phyloP scores from a whole-genome alignment of 169 alveolate genomes.

The Amoebophrya sp. region DNA sequence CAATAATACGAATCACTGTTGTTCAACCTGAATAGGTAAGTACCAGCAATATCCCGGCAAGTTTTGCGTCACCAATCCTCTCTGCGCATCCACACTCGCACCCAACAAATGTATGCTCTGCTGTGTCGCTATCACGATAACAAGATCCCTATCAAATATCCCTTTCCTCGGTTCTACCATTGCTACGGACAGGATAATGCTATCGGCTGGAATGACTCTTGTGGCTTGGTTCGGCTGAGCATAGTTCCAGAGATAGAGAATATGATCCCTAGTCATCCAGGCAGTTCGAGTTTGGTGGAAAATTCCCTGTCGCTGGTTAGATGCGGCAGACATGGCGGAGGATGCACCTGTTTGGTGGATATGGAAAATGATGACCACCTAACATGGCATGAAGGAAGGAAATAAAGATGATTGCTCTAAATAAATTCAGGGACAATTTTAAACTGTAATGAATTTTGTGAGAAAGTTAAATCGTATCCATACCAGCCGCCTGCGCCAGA shows the following conservation, averaged over 20 bases:
- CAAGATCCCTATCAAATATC: background rate
- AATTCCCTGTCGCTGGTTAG: background rate
- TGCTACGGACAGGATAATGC: background rate
- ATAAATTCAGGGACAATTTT: too few relatives aligned
- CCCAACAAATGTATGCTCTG: background rate
- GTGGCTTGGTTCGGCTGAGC: too few relatives aligned
- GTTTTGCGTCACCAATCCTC: background rate
- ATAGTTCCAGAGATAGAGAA: background rate
- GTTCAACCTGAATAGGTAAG: too few relatives aligned
- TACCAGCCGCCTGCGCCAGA: background rate
- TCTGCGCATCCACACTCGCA: background rate
- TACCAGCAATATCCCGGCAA: background rate
- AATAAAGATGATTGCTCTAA: too few relatives aligned
- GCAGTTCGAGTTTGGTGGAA: background rate
- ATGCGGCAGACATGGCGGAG: background rate
- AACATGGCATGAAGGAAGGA: too few relatives aligned
- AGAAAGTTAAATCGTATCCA: background rate
- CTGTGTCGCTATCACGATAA: conserved; percentile 9
- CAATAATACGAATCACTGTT: too few relatives aligned
- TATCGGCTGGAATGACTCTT: background rate
- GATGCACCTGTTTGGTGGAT: background rate
- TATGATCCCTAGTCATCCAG: background rate
- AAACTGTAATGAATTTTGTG: too few relatives aligned
- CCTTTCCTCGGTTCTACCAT: background rate
- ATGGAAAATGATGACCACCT: too few relatives aligned